A percentile compares a stretch with the other conserved stretches of the same genome.
These are phyloP conservation scores for Aspergillus ustus DNA, from an alignment of 2,329 filamentous ascomycete species.

Conservation along the genomic window DNA sequence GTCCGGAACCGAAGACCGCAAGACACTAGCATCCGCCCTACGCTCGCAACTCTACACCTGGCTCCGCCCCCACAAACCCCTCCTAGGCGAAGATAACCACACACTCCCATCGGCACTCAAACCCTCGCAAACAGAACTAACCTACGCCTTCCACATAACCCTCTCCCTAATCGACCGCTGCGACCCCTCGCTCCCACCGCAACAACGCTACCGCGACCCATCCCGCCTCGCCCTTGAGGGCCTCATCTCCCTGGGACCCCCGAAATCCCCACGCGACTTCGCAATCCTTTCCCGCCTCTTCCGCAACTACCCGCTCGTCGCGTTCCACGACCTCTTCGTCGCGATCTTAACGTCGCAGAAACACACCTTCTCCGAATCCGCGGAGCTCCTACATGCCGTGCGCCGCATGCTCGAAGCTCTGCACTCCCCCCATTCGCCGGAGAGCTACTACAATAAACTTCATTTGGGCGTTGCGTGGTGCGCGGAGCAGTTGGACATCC, in stretches of 20 bases:
- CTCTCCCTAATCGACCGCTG: not conserved
- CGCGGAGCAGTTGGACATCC: not conserved
- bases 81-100: not conserved
- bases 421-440: not conserved
- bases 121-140: not conserved
- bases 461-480: not conserved
- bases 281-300: not conserved
- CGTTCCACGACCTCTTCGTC: slow-evolving; percentile 9
- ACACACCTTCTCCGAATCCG: not conserved
- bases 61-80: not conserved
- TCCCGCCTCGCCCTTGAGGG: not conserved
- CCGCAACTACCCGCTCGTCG: slow-evolving; percentile 4
- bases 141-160: not conserved
- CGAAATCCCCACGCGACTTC: not conserved
- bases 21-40: not conserved
- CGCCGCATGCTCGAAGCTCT: not conserved
- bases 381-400: not conserved
- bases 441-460: slow-evolving; percentile 1
- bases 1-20: not conserved
- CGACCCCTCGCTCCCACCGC: not conserved
- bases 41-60: not conserved
- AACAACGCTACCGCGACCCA: not conserved
- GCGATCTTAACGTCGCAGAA: not conserved
- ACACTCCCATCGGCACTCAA: not conserved
- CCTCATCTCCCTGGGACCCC: not conserved